Evolutionary conservation across 805 yeast genomes (phyloP).

Genomic region (Candida ipomoeae): DNA sequence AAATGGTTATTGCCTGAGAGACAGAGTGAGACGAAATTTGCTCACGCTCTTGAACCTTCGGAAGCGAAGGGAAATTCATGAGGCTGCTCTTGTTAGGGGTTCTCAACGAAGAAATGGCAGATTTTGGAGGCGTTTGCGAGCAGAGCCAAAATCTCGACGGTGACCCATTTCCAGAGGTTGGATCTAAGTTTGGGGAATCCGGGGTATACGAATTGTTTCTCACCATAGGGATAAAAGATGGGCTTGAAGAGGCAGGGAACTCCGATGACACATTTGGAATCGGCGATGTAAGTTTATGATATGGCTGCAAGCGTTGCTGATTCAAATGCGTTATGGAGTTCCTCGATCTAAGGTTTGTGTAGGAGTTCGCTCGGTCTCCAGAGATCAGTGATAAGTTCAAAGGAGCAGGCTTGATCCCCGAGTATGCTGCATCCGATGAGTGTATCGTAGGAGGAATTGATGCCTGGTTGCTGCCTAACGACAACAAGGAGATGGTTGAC

Average conservation of each 20-base stretch:
- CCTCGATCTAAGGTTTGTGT: slow-evolving; percentile 15
- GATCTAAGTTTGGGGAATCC: slow-evolving; percentile 50
- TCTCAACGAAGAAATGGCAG: slow-evolving; percentile 20
- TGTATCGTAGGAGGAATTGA: background rate
- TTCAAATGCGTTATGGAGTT: slow-evolving; percentile 21
- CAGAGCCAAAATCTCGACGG: slow-evolving; percentile 53
- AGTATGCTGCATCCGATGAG: background rate
- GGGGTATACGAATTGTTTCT: slow-evolving; percentile 28
- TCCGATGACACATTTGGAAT: slow-evolving; percentile 13
- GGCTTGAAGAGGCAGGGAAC: slow-evolving; percentile 14
- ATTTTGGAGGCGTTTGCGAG: slow-evolving; percentile 50
- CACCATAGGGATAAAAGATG: slow-evolving; percentile 30
- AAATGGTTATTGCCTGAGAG: slow-evolving; percentile 11
- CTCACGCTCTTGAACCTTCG: slow-evolving; percentile 2
- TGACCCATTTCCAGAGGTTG: slow-evolving; percentile 50
- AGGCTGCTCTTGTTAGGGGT: slow-evolving; percentile 7
- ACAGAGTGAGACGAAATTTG: slow-evolving; percentile 4
- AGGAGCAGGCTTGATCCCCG: slow-evolving; percentile 3
- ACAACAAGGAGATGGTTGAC: slow-evolving; percentile 37
- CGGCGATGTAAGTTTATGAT: slow-evolving; percentile 32
- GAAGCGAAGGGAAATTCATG: background rate
- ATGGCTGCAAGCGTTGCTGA: slow-evolving; percentile 36
- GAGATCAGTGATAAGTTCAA: slow-evolving; percentile 4
- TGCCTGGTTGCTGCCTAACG: slow-evolving; percentile 24
- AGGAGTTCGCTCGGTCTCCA: slow-evolving; percentile 17